These are phyloP conservation scores for Echites panduratus DNA, from an alignment of 257 asterid species.

Conservation along the genomic window DNA sequence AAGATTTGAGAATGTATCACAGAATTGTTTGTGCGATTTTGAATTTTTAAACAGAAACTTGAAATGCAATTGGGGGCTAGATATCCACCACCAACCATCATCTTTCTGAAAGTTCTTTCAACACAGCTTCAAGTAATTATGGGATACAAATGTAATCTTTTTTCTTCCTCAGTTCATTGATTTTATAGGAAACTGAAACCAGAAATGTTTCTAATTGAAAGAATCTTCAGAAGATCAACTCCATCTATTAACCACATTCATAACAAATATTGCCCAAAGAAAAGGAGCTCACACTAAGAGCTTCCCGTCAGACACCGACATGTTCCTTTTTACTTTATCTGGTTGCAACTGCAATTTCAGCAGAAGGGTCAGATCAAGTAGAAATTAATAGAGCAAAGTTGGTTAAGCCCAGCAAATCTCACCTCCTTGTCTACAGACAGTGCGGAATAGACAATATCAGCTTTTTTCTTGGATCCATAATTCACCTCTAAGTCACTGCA, in stretches of 20 bases:
- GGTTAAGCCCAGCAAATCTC: constrained; percentile 6
- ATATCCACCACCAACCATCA: not conserved
- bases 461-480: constrained; percentile 57
- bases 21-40: not conserved
- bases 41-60: not conserved
- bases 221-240: not conserved
- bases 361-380: constrained; percentile 4
- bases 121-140: not conserved
- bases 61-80: not conserved
- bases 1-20: constrained; percentile 1
- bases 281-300: constrained; percentile 54
- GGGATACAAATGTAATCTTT: not conserved
- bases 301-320: constrained; percentile 60
- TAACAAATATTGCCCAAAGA: not conserved
- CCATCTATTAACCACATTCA: not conserved
- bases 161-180: too few species aligned
- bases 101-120: not conserved
- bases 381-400: constrained; percentile 3
- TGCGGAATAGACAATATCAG: constrained; percentile 56
- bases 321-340: constrained; percentile 74
- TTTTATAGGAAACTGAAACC: not conserved
- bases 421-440: constrained; percentile 90
- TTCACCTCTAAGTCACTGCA: constrained; percentile 82
- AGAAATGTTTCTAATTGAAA: not conserved
- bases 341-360: constrained; percentile 76